Percentiles rank a stretch among this genome's conserved stretches.
These are phyloP conservation scores for Hippophae tibetana DNA, from an alignment of 306 rosid genomes.

Conservation along the genomic window DNA sequence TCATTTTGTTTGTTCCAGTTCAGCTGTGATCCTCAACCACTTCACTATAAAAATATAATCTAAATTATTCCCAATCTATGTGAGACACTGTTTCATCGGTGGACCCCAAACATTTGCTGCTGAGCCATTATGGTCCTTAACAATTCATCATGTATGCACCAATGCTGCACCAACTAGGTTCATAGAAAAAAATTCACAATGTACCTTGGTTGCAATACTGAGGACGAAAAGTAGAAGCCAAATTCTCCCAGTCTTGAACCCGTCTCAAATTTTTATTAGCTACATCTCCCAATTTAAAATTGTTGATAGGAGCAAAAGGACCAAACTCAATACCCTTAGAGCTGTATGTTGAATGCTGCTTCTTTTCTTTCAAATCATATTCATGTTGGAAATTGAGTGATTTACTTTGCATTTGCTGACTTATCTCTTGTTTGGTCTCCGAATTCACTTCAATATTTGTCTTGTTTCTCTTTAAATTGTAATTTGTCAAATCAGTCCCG, in stretches of 20 bases:
- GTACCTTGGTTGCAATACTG: constrained; percentile 42
- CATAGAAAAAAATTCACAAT: constrained; percentile 6
- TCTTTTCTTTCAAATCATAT: constrained; percentile 8
- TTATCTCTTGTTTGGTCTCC: constrained; percentile 6
- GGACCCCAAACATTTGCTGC: too few relatives aligned
- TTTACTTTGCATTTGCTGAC: constrained; percentile 1
- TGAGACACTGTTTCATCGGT: too few relatives aligned
- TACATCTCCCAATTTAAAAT: constrained; percentile 15
- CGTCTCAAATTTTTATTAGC: constrained; percentile 17
- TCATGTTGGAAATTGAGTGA: constrained; percentile 15
- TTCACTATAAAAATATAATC: too few relatives aligned
- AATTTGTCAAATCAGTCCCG: constrained; percentile 44
- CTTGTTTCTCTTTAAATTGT: constrained; percentile 30
- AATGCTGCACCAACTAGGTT: not conserved
- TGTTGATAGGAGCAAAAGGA: constrained; percentile 40
- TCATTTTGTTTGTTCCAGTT: not conserved
- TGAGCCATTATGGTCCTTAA: not conserved
- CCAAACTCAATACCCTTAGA: constrained; percentile 47
- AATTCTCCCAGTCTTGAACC: constrained; percentile 24
- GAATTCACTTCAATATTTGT: constrained; percentile 6
- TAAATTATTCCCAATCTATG: too few relatives aligned
- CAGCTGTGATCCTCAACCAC: not conserved
- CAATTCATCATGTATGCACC: not conserved
- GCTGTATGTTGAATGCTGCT: constrained; percentile 16
- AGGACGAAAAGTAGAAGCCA: constrained; percentile 31